Percentiles rank a stretch among this genome's conserved stretches.
These are phyloP conservation scores for Neovahlkampfia damariscottae DNA, from an alignment of 78 protist species.

Conservation along the genomic window DNA sequence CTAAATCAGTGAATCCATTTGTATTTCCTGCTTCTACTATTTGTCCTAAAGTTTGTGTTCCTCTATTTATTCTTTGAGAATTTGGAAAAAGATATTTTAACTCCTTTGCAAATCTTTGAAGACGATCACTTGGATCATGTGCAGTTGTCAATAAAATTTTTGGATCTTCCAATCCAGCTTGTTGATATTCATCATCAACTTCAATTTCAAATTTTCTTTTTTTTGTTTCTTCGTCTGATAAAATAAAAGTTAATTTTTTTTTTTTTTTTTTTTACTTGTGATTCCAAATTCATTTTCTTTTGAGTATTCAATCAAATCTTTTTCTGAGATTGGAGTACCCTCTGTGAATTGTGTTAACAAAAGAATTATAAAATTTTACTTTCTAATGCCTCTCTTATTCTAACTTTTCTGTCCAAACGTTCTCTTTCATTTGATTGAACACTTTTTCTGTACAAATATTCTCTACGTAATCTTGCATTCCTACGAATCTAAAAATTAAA, in stretches of 20 bases:
- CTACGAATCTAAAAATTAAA: neutral
- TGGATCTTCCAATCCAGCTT: conserved; percentile 91
- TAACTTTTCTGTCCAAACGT: neutral
- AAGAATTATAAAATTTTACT: neutral
- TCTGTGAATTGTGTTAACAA: neutral
- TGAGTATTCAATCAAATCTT: neutral
- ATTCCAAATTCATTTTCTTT: neutral
- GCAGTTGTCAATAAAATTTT: conserved; percentile 88
- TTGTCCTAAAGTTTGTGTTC: conserved; percentile 56
- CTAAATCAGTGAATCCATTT: conserved; percentile 85
- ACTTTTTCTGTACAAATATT: neutral
- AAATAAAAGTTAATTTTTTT: too few relatives aligned
- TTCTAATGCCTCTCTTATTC: neutral
- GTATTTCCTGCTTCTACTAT: conserved; percentile 74
- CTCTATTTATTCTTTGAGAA: conserved; percentile 84
- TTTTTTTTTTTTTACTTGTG: too few relatives aligned
- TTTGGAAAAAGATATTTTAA: conserved; percentile 84
- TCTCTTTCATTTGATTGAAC: neutral
- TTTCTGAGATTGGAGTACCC: neutral
- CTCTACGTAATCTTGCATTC: neutral
- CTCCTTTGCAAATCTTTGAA: conserved; percentile 92
- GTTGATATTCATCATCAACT: conserved; percentile 96
- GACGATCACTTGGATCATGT: conserved; percentile 76
- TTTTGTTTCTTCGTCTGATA: neutral
- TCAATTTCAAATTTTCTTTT: neutral